These are phyloP conservation scores for Elsinoe fawcettii DNA, from an alignment of 2,329 filamentous ascomycete genomes.

Conservation along the genomic window DNA sequence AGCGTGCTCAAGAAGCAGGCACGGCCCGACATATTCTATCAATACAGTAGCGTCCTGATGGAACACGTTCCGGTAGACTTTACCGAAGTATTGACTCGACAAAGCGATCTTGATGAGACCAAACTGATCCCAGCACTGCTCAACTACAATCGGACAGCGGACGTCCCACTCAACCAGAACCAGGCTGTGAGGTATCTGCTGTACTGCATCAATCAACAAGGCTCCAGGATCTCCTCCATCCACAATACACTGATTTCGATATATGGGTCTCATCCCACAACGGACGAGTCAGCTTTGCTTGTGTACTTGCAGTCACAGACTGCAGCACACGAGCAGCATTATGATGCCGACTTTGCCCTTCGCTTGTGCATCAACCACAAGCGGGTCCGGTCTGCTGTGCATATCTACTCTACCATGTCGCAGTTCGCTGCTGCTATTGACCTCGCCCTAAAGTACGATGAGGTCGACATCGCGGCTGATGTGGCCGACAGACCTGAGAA, in stretches of 20 bases:
- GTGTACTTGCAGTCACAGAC: constrained; percentile 87
- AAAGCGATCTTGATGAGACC: constrained; percentile 73
- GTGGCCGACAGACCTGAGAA: constrained; percentile 76
- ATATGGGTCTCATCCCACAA: constrained; percentile 76
- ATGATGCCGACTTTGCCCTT: constrained; percentile 92
- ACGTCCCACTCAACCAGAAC: constrained; percentile 60
- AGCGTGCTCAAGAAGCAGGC: constrained; percentile 88
- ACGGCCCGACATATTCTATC: constrained; percentile 87
- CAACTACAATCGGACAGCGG: constrained; percentile 76
- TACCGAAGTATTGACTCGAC: constrained; percentile 93
- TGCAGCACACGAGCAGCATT: constrained; percentile 62
- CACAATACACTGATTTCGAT: constrained; percentile 97
- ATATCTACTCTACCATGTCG: constrained; percentile 95
- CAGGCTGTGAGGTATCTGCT: constrained; percentile 91
- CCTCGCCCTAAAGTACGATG: constrained; percentile 78
- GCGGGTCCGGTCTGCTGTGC: constrained; percentile 86
- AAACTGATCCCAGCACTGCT: constrained; percentile 88
- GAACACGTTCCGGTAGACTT: constrained; percentile 74
- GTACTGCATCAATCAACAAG: constrained; percentile 81
- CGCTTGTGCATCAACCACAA: constrained; percentile 91
- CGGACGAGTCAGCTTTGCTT: constrained; percentile 77
- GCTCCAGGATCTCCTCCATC: constrained; percentile 73
- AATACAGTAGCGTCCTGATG: constrained; percentile 96
- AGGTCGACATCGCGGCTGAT: constrained; percentile 80
- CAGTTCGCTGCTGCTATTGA: constrained; percentile 92